phyloP scores from a whole-genome alignment of 192 early-diverging fungal species.

The Globomyces pollinis-pini region DNA sequence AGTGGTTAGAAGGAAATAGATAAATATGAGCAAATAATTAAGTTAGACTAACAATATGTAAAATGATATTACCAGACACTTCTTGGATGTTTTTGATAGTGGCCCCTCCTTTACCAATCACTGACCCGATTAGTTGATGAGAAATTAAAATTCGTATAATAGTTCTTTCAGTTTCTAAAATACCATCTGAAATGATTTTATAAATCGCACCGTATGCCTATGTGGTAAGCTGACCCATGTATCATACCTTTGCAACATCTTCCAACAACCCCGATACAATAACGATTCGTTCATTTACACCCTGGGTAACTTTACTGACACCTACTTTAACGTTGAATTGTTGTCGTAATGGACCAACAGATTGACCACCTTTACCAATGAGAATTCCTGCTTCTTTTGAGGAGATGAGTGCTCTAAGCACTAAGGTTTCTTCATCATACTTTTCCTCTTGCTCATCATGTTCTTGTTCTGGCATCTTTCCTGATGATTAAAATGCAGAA shows the following conservation, averaged over 20 bases:
- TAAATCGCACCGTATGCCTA: constrained; percentile 80
- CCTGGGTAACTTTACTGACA: constrained; percentile 82
- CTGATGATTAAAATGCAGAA: too few species aligned
- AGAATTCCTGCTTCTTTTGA: constrained; percentile 89
- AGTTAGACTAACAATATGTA: too few species aligned
- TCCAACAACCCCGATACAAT: constrained; percentile 37
- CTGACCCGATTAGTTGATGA: constrained; percentile 91
- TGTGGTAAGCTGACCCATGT: constrained; percentile 10
- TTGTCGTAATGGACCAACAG: constrained; percentile 83
- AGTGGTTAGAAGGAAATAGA: constrained; percentile 87
- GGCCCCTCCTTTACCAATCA: constrained; percentile 86
- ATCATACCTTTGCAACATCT: constrained; percentile 25
- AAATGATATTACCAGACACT: background rate
- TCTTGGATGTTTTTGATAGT: constrained; percentile 38
- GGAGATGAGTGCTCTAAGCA: constrained; percentile 84
- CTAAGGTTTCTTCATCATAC: too few species aligned
- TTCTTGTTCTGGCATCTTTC: too few species aligned
- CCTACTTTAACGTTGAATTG: constrained; percentile 81
- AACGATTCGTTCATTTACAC: constrained; percentile 72
- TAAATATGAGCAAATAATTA: too few species aligned
- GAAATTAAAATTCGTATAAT: constrained; percentile 55
- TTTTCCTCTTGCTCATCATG: too few species aligned
- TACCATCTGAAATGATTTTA: constrained; percentile 26
- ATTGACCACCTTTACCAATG: constrained; percentile 67
- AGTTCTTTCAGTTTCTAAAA: constrained; percentile 24